Conservation (phyloP, 148 eudicot species). For the Mesembryanthemum crystallinum region DNA sequence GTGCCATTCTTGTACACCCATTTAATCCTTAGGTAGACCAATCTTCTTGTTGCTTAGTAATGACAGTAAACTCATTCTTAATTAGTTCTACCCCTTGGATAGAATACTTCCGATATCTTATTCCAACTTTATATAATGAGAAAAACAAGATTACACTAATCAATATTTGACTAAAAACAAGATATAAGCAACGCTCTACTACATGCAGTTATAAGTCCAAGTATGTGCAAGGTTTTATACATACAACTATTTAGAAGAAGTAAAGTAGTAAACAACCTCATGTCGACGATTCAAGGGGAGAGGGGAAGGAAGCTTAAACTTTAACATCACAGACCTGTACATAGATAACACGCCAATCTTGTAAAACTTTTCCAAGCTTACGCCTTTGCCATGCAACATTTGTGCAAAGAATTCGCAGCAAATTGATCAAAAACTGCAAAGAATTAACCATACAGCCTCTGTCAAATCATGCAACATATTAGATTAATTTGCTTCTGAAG, state of each 20-base stretch:
- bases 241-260: neutral
- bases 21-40: too few species aligned
- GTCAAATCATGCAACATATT: slow-evolving; percentile 18
- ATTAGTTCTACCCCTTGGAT: neutral
- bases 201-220: neutral
- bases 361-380: slow-evolving; percentile 92
- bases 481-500: slow-evolving; percentile 13
- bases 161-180: neutral
- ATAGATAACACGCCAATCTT: slow-evolving; percentile 88
- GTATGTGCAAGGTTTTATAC: neutral
- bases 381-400: slow-evolving; percentile 99
- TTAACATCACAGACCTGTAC: slow-evolving; percentile 62
- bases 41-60: neutral
- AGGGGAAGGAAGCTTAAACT: too few species aligned
- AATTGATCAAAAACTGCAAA: slow-evolving; percentile 73
- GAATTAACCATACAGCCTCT: slow-evolving; percentile 18
- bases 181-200: neutral
- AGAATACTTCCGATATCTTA: too few species aligned
- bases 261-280: too few species aligned
- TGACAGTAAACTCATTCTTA: neutral
- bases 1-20: too few species aligned
- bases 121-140: neutral
- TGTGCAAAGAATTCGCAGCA: slow-evolving; percentile 80
- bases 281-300: too few species aligned
- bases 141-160: neutral